Evolutionary conservation across 176 grass and related monocot genomes (phyloP).

Genomic region (Otatea glauca): DNA sequence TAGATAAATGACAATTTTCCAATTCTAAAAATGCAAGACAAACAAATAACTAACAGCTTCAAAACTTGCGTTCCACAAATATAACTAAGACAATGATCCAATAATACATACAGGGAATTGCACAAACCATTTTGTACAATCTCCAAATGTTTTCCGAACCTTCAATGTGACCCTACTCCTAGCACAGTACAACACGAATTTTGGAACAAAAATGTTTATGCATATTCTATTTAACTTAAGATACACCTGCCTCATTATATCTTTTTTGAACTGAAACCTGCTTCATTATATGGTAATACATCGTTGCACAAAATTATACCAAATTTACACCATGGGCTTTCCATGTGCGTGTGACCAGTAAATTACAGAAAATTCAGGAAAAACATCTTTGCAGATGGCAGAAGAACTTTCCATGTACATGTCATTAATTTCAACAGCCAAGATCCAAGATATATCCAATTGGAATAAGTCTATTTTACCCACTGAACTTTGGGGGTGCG

Average conservation of each 20-base stretch:
- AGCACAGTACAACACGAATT: not conserved
- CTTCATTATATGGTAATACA: not conserved
- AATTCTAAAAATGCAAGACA: not conserved
- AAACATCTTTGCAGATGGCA: not conserved
- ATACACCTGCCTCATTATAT: not conserved
- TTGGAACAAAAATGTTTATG: not conserved
- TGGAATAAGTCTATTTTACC: not conserved
- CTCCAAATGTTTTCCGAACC: slow-evolving; percentile 21
- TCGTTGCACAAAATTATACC: not conserved
- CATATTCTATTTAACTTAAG: slow-evolving; percentile 1
- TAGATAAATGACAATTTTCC: not conserved
- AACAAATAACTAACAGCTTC: not conserved
- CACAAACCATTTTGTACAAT: not conserved
- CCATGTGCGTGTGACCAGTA: not conserved
- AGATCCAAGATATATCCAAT: not conserved
- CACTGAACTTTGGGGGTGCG: too few species aligned
- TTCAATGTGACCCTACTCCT: not conserved
- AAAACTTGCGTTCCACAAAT: not conserved
- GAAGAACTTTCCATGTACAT: not conserved
- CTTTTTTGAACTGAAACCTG: too few species aligned
- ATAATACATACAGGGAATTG: not conserved
- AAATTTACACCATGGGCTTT: slow-evolving; percentile 8
- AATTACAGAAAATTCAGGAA: slow-evolving; percentile 4
- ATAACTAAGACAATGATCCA: not conserved
- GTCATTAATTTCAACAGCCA: slow-evolving; percentile 22